Evolutionary conservation across 1,284 basidiomycete genomes (phyloP).

Genomic region (Cryptococcus jaspeensis): DNA sequence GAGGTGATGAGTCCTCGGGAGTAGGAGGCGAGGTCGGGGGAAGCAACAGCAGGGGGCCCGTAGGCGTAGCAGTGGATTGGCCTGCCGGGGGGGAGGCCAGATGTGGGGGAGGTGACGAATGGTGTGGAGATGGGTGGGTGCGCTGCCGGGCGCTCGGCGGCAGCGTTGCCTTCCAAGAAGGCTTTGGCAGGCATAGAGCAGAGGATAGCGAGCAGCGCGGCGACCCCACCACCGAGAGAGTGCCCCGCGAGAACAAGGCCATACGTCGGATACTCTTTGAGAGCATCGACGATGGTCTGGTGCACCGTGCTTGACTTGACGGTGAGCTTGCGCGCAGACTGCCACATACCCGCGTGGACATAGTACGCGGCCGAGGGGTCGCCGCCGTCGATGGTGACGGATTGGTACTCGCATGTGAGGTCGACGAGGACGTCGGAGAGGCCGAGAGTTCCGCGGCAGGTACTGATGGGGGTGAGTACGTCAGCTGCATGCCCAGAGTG

Average conservation of each 20-base stretch:
- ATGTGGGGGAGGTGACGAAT: constrained; percentile 53
- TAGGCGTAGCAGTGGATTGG: constrained; percentile 55
- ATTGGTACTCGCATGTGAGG: constrained; percentile 55
- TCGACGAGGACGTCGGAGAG: constrained; percentile 57
- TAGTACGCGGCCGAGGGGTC: constrained; percentile 49
- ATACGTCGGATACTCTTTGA: constrained; percentile 52
- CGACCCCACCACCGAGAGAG: constrained; percentile 56
- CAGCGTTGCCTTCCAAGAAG: constrained; percentile 37
- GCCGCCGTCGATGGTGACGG: constrained; percentile 50
- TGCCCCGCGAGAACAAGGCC: constrained; percentile 56
- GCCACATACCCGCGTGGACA: constrained; percentile 57
- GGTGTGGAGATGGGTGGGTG: constrained; percentile 51
- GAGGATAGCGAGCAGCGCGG: constrained; percentile 48
- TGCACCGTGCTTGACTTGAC: constrained; percentile 52
- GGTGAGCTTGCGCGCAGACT: constrained; percentile 52
- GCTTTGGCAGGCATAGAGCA: constrained; percentile 39
- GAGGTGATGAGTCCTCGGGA: constrained; percentile 53
- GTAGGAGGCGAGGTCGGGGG: constrained; percentile 53
- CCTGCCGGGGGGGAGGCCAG: constrained; percentile 54
- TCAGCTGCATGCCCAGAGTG: constrained; percentile 3
- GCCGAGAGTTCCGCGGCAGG: constrained; percentile 56
- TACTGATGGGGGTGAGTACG: constrained; percentile 24
- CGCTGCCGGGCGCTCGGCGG: constrained; percentile 14
- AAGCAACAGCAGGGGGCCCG: constrained; percentile 52
- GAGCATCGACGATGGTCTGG: constrained; percentile 50